Evolutionary conservation across 2,329 filamentous ascomycete genomes (phyloP).

Genomic region (Reticulascus tulasneorum): DNA sequence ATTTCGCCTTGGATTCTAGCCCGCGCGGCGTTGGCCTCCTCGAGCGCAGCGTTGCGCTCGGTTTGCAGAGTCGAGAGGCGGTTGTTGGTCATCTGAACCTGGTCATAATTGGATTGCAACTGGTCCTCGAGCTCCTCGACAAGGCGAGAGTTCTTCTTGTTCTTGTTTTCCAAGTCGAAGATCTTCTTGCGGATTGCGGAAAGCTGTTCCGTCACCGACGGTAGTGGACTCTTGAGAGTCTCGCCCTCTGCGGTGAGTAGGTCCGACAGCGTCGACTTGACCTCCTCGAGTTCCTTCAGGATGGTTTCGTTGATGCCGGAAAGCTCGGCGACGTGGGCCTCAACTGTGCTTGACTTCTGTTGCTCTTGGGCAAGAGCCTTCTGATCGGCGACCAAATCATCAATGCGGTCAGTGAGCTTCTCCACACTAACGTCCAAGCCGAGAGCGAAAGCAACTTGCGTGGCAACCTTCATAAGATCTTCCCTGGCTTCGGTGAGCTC

Average conservation of each 20-base stretch:
- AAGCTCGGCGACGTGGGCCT: slow-evolving; percentile 51
- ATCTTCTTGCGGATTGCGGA: slow-evolving; percentile 64
- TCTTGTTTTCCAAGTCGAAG: slow-evolving; percentile 58
- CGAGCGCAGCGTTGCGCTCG: slow-evolving; percentile 69
- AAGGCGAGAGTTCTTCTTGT: slow-evolving; percentile 86
- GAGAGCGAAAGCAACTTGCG: slow-evolving; percentile 57
- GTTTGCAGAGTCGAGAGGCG: slow-evolving; percentile 77
- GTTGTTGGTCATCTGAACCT: slow-evolving; percentile 81
- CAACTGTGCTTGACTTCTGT: slow-evolving; percentile 53
- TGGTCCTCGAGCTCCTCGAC: slow-evolving; percentile 97
- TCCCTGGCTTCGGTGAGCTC: slow-evolving; percentile 64
- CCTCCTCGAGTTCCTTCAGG: slow-evolving; percentile 58
- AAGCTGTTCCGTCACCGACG: slow-evolving; percentile 53
- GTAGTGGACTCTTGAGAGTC: slow-evolving; percentile 37
- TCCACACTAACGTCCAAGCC: slow-evolving; percentile 64
- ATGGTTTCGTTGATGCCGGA: slow-evolving; percentile 55
- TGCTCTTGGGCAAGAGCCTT: slow-evolving; percentile 57
- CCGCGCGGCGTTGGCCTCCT: slow-evolving; percentile 69
- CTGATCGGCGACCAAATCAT: slow-evolving; percentile 53
- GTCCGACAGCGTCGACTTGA: slow-evolving; percentile 50
- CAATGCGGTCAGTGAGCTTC: slow-evolving; percentile 60
- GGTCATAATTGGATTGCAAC: slow-evolving; percentile 89
- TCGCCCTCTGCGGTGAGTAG: slow-evolving; percentile 49
- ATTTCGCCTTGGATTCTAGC: slow-evolving; percentile 63
- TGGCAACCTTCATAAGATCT: slow-evolving; percentile 60